Conservation (phyloP, 257 asterid genomes). For the Solanum neorickii region DNA sequence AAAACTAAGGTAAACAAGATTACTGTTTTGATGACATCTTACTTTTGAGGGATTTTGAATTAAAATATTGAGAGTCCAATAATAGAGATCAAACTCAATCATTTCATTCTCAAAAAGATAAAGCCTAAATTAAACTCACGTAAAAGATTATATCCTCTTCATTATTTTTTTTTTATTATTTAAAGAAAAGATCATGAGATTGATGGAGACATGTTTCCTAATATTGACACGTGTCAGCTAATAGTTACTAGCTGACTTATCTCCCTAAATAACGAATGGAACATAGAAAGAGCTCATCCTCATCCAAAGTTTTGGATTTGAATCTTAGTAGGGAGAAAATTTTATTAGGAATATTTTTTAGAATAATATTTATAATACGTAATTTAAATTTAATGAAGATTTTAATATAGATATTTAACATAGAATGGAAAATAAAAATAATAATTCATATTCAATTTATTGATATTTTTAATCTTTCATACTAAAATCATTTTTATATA, state of each 20-base stretch:
- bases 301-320: background rate
- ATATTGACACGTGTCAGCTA: background rate
- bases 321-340: no score
- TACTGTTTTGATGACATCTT: background rate
- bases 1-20: background rate
- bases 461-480: no score
- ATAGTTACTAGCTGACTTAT: background rate
- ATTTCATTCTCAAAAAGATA: background rate
- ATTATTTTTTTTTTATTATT: background rate
- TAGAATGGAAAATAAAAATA: no score
- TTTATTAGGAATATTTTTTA: no score
- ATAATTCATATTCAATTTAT: no score
- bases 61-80: background rate
- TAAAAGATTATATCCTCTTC: background rate
- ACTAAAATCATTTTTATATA: no score
- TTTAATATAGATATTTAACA: no score
- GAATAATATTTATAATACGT: no score
- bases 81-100: background rate
- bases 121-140: background rate
- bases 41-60: background rate
- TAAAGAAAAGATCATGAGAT: background rate
- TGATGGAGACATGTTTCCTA: background rate
- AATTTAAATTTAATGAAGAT: no score
- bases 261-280: background rate
- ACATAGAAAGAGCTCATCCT: background rate